Conservation (phyloP, 495 filamentous ascomycete species). For the Daldinia bambusicola region DNA sequence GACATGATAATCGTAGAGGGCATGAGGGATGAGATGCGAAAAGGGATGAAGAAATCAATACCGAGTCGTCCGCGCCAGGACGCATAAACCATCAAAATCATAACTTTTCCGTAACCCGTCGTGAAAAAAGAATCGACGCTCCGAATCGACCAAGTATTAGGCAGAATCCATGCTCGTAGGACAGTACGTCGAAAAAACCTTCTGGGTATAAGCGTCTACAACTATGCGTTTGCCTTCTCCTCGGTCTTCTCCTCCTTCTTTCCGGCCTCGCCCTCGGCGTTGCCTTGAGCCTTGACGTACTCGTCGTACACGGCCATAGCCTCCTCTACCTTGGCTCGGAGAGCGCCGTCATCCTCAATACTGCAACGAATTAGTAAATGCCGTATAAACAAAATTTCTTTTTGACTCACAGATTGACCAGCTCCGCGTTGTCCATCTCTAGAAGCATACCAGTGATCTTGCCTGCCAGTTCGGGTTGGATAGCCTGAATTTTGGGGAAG, state of each 20-base stretch:
- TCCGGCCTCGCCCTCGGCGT: conserved; percentile 53
- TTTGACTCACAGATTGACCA: conserved; percentile 89
- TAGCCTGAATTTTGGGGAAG: conserved; percentile 94
- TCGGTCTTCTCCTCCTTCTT: conserved; percentile 67
- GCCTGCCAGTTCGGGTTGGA: conserved; percentile 93
- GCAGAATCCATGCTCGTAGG: conserved; percentile 39
- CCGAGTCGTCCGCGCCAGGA: conserved; percentile 49
- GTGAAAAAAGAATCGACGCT: conserved; percentile 50
- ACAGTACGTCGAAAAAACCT: conserved; percentile 26
- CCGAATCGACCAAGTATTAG: conserved; percentile 38
- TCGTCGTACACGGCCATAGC: conserved; percentile 97
- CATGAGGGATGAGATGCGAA: conserved; percentile 34
- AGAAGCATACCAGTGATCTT: conserved; percentile 99
- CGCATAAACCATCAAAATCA: conserved; percentile 51
- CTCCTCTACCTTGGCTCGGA: conserved; percentile 95
- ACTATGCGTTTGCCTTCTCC: conserved; percentile 61
- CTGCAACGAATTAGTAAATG: conserved; percentile 60
- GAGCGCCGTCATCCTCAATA: conserved; percentile 86
- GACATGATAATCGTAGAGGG: conserved; percentile 40
- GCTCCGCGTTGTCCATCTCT: conserved; percentile 97
- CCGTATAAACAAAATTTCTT: neutral
- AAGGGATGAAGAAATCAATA: conserved; percentile 52
- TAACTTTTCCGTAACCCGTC: conserved; percentile 61
- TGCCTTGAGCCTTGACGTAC: conserved; percentile 87
- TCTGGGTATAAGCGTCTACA: conserved; percentile 8